phyloP scores from a whole-genome alignment of 31 red algal genomes.

The Odonthalia washingtoniensis region DNA sequence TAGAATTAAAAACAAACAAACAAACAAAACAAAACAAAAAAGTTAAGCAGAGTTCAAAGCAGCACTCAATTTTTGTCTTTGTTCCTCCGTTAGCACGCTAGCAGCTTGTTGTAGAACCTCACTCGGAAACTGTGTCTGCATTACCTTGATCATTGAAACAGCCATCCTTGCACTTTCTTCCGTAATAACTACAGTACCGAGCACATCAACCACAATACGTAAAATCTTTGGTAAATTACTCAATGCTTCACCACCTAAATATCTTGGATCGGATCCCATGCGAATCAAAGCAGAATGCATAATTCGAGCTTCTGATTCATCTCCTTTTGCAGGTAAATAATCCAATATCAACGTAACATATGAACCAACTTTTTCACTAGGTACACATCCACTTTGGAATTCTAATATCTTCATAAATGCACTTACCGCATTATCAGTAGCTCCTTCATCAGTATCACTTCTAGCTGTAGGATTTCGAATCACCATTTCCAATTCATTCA shows the following conservation, averaged over 20 bases:
- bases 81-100: constrained; percentile 63
- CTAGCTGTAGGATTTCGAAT: constrained; percentile 76
- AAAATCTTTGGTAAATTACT: constrained; percentile 68
- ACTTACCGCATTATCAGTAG: constrained; percentile 89
- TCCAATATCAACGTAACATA: constrained; percentile 65
- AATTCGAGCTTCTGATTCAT: constrained; percentile 77
- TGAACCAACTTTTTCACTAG: constrained; percentile 46
- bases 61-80: constrained; percentile 63
- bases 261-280: constrained; percentile 56
- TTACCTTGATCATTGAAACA: constrained; percentile 66
- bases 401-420: constrained; percentile 85
- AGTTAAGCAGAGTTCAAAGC: constrained; percentile 45
- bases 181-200: constrained; percentile 64
- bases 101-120: constrained; percentile 67
- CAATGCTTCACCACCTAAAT: constrained; percentile 68
- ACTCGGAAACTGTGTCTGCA: constrained; percentile 61
- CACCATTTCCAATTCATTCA: constrained; percentile 62
- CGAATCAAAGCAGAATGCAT: constrained; percentile 73
- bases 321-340: constrained; percentile 83
- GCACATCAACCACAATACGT: constrained; percentile 52
- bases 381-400: constrained; percentile 64
- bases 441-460: constrained; percentile 43
- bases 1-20: too few species aligned
- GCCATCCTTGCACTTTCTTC: constrained; percentile 61
- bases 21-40: constrained; percentile 15